Percentiles rank a stretch among this genome's conserved stretches.
Evolutionary conservation across 1,139 yeast genomes (phyloP).

Genomic region (Pichia sp.): DNA sequence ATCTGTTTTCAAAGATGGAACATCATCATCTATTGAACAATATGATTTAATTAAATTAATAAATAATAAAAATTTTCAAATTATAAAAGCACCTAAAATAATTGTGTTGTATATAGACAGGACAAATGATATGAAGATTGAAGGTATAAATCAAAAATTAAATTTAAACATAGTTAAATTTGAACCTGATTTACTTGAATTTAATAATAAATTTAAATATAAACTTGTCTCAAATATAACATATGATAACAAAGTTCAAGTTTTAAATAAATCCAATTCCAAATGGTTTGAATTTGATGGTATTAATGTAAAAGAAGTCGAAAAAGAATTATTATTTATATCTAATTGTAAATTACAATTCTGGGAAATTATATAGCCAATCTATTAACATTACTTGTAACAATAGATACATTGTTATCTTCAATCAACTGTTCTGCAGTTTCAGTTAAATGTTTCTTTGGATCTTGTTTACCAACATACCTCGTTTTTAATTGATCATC

Average conservation of each 20-base stretch:
- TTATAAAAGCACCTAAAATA: slow-evolving; percentile 46
- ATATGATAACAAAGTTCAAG: slow-evolving; percentile 50
- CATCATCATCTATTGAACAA: slow-evolving; percentile 45
- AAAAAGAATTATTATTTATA: slow-evolving; percentile 55
- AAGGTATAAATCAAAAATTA: slow-evolving; percentile 35
- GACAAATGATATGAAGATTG: slow-evolving; percentile 29
- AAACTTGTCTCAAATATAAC: slow-evolving; percentile 47
- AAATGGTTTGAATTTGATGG: slow-evolving; percentile 59
- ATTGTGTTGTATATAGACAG: slow-evolving; percentile 55
- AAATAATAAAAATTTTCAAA: slow-evolving; percentile 37
- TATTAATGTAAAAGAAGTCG: slow-evolving; percentile 40
- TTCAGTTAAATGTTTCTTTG: slow-evolving; percentile 91
- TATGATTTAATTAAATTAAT: slow-evolving; percentile 43
- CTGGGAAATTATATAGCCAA: slow-evolving; percentile 70
- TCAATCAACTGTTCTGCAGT: slow-evolving; percentile 83
- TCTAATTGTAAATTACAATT: slow-evolving; percentile 61
- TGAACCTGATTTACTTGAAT: slow-evolving; percentile 37
- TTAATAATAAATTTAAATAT: slow-evolving; percentile 33
- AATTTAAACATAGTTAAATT: slow-evolving; percentile 65
- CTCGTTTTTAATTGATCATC: slow-evolving; percentile 91
- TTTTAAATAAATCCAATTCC: slow-evolving; percentile 37
- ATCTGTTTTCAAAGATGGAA: slow-evolving; percentile 47
- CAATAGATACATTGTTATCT: slow-evolving; percentile 79
- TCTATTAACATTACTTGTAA: slow-evolving; percentile 85
- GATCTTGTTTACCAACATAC: slow-evolving; percentile 97